phyloP scores from a whole-genome alignment of 768 basidiomycete genomes.

The Kwoniella heveanensis region DNA sequence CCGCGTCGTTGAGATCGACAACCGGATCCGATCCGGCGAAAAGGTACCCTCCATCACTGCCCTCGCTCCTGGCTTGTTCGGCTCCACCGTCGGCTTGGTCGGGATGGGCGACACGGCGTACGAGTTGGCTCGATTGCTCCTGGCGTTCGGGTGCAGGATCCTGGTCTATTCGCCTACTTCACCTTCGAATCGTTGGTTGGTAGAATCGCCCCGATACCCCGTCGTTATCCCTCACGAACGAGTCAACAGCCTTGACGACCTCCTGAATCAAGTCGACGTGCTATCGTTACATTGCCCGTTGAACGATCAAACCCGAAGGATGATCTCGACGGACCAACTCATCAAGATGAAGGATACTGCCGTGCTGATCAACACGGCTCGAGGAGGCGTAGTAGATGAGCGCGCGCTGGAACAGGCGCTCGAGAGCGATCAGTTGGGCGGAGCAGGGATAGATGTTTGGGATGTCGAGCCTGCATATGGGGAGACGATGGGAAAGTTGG shows the following conservation, averaged over 20 bases:
- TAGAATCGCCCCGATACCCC: slow-evolving; percentile 20
- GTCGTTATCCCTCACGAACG: slow-evolving; percentile 40
- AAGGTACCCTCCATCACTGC: slow-evolving; percentile 34
- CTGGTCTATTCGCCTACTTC: slow-evolving; percentile 54
- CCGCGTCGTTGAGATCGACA: slow-evolving; percentile 41
- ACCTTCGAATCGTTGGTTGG: slow-evolving; percentile 33
- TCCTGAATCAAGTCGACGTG: slow-evolving; percentile 50
- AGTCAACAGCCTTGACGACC: slow-evolving; percentile 42
- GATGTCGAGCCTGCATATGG: slow-evolving; percentile 44
- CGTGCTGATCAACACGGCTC: slow-evolving; percentile 55
- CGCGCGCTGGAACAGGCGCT: slow-evolving; percentile 37
- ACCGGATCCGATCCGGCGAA: slow-evolving; percentile 39
- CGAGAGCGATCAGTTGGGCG: slow-evolving; percentile 30
- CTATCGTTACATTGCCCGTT: slow-evolving; percentile 56
- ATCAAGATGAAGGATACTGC: slow-evolving; percentile 44
- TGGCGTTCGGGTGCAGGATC: slow-evolving; percentile 50
- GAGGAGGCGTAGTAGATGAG: slow-evolving; percentile 55
- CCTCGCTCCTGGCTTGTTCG: slow-evolving; percentile 45
- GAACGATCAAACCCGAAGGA: slow-evolving; percentile 38
- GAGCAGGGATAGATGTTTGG: slow-evolving; percentile 52
- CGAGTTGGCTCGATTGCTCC: slow-evolving; percentile 48
- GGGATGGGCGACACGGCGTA: slow-evolving; percentile 56
- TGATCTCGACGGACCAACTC: slow-evolving; percentile 48
- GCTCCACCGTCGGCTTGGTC: slow-evolving; percentile 54
- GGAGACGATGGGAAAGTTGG: slow-evolving; percentile 42